Percentiles rank a stretch among this genome's conserved stretches.
Evolutionary conservation across 2,329 filamentous ascomycete genomes (phyloP).

Genomic region (Ascochyta fabae): DNA sequence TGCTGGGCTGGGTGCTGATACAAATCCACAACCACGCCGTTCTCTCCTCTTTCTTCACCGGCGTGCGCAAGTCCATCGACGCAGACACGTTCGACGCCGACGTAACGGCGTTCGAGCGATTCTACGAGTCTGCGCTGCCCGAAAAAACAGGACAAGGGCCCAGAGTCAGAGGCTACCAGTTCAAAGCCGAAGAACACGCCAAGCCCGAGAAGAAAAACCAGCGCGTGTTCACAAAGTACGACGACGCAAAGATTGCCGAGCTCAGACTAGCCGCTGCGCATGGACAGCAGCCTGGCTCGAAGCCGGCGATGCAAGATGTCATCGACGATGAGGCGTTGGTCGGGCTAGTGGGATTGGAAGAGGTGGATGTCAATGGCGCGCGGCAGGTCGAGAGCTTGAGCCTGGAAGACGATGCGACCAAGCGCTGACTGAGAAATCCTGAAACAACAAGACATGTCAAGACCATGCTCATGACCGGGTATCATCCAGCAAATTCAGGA

Average conservation of each 20-base stretch:
- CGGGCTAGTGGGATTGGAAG: constrained; percentile 35
- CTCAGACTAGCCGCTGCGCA: constrained; percentile 27
- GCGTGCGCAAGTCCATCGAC: constrained; percentile 69
- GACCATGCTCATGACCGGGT: no score
- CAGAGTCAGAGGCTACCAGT: constrained; percentile 45
- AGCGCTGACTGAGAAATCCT: constrained; percentile 3
- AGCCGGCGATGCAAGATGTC: constrained; percentile 33
- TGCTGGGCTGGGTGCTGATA: constrained; percentile 92
- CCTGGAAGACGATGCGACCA: constrained; percentile 28
- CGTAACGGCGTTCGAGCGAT: constrained; percentile 64
- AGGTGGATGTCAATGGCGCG: constrained; percentile 18
- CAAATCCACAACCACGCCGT: constrained; percentile 89
- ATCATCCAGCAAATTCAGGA: no score
- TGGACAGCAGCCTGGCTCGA: constrained; percentile 38
- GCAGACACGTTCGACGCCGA: constrained; percentile 63
- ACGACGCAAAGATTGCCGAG: constrained; percentile 32
- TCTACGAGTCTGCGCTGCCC: constrained; percentile 76
- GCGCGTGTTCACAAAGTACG: constrained; percentile 38
- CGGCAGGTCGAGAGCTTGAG: constrained; percentile 25
- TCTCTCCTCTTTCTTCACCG: constrained; percentile 74
- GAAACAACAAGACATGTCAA: background rate
- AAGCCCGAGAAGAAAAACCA: constrained; percentile 42
- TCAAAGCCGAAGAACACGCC: constrained; percentile 39
- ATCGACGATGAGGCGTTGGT: constrained; percentile 45
- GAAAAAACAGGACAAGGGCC: constrained; percentile 78